These are phyloP conservation scores for Pseudocercospora fijiensis DNA, from an alignment of 2,329 filamentous ascomycete genomes.

Conservation along the genomic window DNA sequence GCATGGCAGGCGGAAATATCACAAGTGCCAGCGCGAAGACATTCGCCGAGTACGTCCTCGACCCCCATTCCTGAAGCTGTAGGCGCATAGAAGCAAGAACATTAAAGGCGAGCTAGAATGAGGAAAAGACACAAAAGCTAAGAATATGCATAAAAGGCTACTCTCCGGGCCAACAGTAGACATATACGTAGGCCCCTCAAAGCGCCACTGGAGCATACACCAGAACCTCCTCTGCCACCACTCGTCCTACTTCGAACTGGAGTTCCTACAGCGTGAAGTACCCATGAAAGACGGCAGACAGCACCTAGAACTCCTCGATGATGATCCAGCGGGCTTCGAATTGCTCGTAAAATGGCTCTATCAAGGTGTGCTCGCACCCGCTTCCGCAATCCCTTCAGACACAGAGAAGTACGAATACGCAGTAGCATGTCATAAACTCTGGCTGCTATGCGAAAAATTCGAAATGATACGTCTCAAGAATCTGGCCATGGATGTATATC, in stretches of 20 bases:
- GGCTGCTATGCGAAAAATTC: slow-evolving; percentile 54
- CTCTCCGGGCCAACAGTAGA: slow-evolving; percentile 55
- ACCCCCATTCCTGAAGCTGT: neutral
- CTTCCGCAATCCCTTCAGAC: slow-evolving; percentile 45
- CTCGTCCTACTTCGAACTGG: slow-evolving; percentile 48
- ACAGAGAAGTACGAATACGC: slow-evolving; percentile 56
- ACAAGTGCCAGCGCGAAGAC: slow-evolving; percentile 48
- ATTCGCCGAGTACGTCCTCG: slow-evolving; percentile 54
- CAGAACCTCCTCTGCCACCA: slow-evolving; percentile 55
- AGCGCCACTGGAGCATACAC: slow-evolving; percentile 53
- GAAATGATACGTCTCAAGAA: slow-evolving; percentile 54
- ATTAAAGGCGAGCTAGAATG: neutral
- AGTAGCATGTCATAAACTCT: slow-evolving; percentile 54
- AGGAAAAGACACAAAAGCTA: slow-evolving; percentile 37
- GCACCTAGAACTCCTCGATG: slow-evolving; percentile 49
- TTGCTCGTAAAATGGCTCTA: slow-evolving; percentile 58
- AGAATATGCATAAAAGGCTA: slow-evolving; percentile 51
- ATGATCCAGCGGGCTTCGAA: slow-evolving; percentile 55
- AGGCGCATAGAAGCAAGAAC: neutral
- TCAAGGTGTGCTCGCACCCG: slow-evolving; percentile 54
- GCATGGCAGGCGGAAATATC: slow-evolving; percentile 50
- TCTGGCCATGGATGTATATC: slow-evolving; percentile 55
- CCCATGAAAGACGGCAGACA: slow-evolving; percentile 39
- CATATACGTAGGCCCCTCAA: slow-evolving; percentile 50
- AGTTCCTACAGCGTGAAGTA: slow-evolving; percentile 38